Evolutionary conservation across 2,329 filamentous ascomycete genomes (phyloP).

Genomic region (Ophiostoma sp.): DNA sequence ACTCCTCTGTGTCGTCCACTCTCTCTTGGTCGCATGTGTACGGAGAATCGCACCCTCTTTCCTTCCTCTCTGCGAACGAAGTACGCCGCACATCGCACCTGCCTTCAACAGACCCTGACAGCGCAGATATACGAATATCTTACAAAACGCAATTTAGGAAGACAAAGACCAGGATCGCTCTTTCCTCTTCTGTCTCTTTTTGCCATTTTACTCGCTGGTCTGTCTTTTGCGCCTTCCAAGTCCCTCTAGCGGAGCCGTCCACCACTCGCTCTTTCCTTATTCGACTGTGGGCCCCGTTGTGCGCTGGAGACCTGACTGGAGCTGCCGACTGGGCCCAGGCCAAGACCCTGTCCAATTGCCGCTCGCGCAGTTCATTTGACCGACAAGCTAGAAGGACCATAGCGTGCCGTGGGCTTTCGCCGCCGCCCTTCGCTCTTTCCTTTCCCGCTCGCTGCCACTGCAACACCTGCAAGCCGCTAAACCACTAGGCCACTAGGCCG

Average conservation of each 20-base stretch:
- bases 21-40: too few relatives aligned
- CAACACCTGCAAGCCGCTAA: neutral
- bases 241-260: constrained; percentile 4
- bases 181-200: neutral
- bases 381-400: constrained; percentile 17
- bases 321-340: neutral
- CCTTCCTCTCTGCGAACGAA: neutral
- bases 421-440: too few relatives aligned
- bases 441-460: neutral
- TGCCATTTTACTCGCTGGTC: too few relatives aligned
- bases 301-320: neutral
- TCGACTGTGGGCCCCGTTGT: constrained; percentile 10
- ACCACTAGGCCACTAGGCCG: neutral
- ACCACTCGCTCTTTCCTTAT: constrained; percentile 15
- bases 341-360: constrained; percentile 24
- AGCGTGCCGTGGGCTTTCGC: neutral
- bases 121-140: neutral
- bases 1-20: too few relatives aligned
- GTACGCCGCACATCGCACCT: neutral
- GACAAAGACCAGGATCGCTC: constrained; percentile 6
- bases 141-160: neutral
- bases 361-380: constrained; percentile 24
- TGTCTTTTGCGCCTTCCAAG: too few relatives aligned
- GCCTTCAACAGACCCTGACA: neutral
- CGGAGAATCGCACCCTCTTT: neutral